Conservation (phyloP, 345 rosid genomes). For the Cardamine occulta region DNA sequence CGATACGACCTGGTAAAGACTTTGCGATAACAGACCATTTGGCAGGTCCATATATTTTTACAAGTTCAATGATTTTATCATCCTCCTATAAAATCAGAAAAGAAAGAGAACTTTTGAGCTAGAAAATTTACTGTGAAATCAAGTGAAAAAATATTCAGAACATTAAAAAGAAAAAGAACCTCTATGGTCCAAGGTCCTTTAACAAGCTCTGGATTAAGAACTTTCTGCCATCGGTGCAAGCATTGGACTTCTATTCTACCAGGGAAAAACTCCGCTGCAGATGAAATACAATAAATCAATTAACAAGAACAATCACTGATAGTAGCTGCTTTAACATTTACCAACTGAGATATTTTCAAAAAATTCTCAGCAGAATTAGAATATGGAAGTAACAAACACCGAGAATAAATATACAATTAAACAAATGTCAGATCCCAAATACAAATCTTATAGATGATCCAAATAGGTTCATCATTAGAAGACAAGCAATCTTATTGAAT, state of each 20-base stretch:
- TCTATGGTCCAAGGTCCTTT: slow-evolving; percentile 99
- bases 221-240: slow-evolving; percentile 98
- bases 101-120: background rate
- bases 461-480: slow-evolving; percentile 9
- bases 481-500: background rate
- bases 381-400: background rate
- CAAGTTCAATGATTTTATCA: slow-evolving; percentile 76
- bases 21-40: slow-evolving; percentile 95
- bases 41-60: slow-evolving; percentile 77
- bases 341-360: background rate
- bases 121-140: background rate
- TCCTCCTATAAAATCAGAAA: slow-evolving; percentile 64
- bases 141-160: background rate
- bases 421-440: background rate
- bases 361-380: background rate
- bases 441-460: background rate
- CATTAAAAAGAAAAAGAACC: slow-evolving; percentile 50
- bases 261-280: slow-evolving; percentile 83
- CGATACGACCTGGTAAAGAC: slow-evolving; percentile 91
- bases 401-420: background rate
- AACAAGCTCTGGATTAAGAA: slow-evolving; percentile 90
- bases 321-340: slow-evolving; percentile 9
- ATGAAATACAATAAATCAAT: slow-evolving; percentile 16
- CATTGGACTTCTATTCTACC: slow-evolving; percentile 97
- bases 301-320: slow-evolving; percentile 8